Base-by-base conservation (phyloP, 164 flowering plant species). In the Chimonanthus praecox region DNA sequence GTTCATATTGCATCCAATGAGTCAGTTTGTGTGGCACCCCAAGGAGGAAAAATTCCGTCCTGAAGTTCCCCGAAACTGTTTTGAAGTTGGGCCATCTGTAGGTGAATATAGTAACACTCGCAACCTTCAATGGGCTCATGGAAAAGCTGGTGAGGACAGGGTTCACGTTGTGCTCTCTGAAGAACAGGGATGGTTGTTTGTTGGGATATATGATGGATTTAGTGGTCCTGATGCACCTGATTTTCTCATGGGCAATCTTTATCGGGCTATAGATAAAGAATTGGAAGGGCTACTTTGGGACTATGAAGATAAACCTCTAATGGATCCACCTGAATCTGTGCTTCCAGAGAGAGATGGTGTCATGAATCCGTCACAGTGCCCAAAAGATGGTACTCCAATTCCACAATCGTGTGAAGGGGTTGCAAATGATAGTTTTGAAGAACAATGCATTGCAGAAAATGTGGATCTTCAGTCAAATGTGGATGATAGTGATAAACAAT, bases 231-330 rank as follows among this genome's bases (percentile, higher is more conserved):
- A 88, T 78, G 91, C 91, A 43, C 88, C 91, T 21, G 91, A 88
- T 69, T 88, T 83, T 79, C 82, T 86, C 47, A 84, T 88, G 88
- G 80, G 85, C 77, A 80, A 88, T 81, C 89, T 86, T 51, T 87
- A 86, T 76, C 78, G 70, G 75, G 84, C 88, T 11, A 80, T 88
- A 63, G 87, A 88, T 69, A 87, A 82, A 73, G 89, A 88, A 77
- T 46, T 88, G 74, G 86, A 87, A 80, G 92, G 92, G 33, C 65
- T 88, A 74, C 82, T 88, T 51, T 88, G 92, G 92, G 86, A 87
- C 72, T 83, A 82, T 77, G 88, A 85, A 10, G 83, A 83, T 68
- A 78, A 70, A 44, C 50, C 83, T 76, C 63, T 43, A 49, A 63
- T 16, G 72, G 73, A 75, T 74, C 77, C 73, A 15, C 67, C 58